These are phyloP conservation scores for Diutina siamensis DNA, from an alignment of 1,139 yeast genomes.

Conservation along the genomic window DNA sequence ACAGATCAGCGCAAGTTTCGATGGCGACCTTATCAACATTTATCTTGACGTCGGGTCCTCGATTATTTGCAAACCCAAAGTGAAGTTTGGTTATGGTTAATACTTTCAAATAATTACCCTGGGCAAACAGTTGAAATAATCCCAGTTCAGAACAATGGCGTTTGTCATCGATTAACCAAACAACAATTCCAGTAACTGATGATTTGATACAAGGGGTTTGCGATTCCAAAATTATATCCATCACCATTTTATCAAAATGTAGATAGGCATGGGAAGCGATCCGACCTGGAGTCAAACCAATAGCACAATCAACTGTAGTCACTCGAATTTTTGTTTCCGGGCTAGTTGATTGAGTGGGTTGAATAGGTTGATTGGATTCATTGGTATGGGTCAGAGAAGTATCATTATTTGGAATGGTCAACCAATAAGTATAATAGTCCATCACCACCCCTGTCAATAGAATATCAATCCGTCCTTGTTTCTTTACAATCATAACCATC, in stretches of 20 bases:
- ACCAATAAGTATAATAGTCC: slow-evolving; percentile 50
- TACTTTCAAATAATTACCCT: not conserved
- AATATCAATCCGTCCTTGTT: not conserved
- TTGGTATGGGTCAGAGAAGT: too few relatives aligned
- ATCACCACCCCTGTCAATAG: slow-evolving; percentile 15
- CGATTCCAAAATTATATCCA: not conserved
- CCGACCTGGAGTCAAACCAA: slow-evolving; percentile 3
- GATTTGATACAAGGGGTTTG: not conserved
- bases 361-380: too few relatives aligned
- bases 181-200: not conserved
- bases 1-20: slow-evolving; percentile 2
- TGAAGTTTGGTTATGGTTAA: not conserved
- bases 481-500: not conserved
- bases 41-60: not conserved
- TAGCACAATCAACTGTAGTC: not conserved
- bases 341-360: too few relatives aligned
- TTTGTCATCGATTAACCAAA: slow-evolving; percentile 2
- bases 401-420: slow-evolving; percentile 16
- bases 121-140: not conserved
- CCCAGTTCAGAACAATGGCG: not conserved
- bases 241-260: not conserved
- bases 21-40: slow-evolving; percentile 1
- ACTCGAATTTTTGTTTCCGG: not conserved
- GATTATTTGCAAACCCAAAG: not conserved
- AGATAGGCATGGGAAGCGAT: not conserved